Base-by-base conservation (phyloP, 805 yeast genomes). In the Yarrowia yakushimensis region DNA sequence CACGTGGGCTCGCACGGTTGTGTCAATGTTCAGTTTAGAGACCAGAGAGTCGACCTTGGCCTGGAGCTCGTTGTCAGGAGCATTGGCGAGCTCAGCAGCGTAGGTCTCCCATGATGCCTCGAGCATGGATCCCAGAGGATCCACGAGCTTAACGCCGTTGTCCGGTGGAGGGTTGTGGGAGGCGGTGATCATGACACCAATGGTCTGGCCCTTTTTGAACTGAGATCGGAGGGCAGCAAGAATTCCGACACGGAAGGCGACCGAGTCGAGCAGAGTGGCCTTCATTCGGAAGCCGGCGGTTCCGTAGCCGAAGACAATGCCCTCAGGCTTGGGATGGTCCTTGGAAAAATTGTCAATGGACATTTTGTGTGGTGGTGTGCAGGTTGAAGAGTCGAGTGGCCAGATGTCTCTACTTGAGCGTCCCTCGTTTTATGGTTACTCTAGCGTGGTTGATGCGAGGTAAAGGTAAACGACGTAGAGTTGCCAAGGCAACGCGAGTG, bases 71-170 rank as follows among this genome's bases (percentile, higher is more conserved):
- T 79, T 80, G 17, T 75, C 77, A 20, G 79, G 76, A 1, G 89
- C 78, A 71, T 94, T 94, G 63, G 97, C 97, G 65, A 94, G 76
- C 27, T 74, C 70, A 0, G 97, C 89, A 15, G 96, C 97, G 65
- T 83, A 76, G 0, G 79, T 75, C 71, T 94, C 99, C 99, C 99
- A 94, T 7, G 79, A 69, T 61, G 84, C 83, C 63, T 83, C 87
- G 67, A 92, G 80, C 97, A 92, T 92, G 66, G 88, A 90, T 25
- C 98, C 97, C 71, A 81, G 69, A 0, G 97, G 97, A 69, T 97
- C 97, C 0, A 97, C 94, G 70, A 94, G 86, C 97, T 94, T 93
- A 12, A 92, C 86, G 0, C 98, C 98, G 71, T 92, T 92, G 71
- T 91, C 97, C 68, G 66, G 65, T 2, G 75, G 77, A 20, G 69